Conservation (phyloP, 352 stramenopile genomes). For the Peronosclerospora sorghi region DNA sequence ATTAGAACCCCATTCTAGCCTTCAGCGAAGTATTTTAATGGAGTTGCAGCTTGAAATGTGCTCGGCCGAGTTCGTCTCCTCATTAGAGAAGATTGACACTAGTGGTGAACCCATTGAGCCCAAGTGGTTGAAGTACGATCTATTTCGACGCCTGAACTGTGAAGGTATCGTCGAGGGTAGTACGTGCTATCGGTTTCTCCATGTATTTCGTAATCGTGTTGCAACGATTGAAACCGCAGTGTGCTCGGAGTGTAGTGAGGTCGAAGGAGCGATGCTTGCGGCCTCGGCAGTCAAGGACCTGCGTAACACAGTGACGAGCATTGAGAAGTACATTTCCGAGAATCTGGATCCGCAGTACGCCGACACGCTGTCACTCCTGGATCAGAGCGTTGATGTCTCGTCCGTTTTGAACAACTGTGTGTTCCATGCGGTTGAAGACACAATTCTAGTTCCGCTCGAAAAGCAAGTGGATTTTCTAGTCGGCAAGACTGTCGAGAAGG, state of each 20-base stretch:
- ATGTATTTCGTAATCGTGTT: conserved; percentile 65
- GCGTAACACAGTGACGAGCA: conserved; percentile 52
- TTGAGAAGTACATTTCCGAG: conserved; percentile 70
- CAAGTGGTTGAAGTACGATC: conserved; percentile 70
- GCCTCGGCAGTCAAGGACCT: conserved; percentile 50
- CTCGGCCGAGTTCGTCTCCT: conserved; percentile 62
- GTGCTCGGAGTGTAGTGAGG: conserved; percentile 39
- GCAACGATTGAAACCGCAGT: conserved; percentile 51
- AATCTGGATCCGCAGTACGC: conserved; percentile 53
- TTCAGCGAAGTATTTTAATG: conserved; percentile 48
- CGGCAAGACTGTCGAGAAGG: conserved; percentile 41
- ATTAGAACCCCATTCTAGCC: conserved; percentile 41
- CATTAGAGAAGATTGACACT: conserved; percentile 66
- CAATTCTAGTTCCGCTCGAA: conserved; percentile 63
- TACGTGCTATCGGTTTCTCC: conserved; percentile 68
- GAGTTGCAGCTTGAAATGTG: conserved; percentile 69
- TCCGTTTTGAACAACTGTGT: conserved; percentile 57
- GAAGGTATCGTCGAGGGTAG: conserved; percentile 47
- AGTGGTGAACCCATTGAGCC: conserved; percentile 46
- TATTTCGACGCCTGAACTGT: conserved; percentile 63
- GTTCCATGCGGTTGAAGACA: conserved; percentile 63
- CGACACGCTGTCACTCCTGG: conserved; percentile 45
- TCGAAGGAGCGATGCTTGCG: conserved; percentile 41
- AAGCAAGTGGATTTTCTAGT: conserved; percentile 68
- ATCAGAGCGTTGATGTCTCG: conserved; percentile 43